Base-by-base conservation (phyloP, 176 grass and related monocot genomes). In the Eleusine coracana region DNA sequence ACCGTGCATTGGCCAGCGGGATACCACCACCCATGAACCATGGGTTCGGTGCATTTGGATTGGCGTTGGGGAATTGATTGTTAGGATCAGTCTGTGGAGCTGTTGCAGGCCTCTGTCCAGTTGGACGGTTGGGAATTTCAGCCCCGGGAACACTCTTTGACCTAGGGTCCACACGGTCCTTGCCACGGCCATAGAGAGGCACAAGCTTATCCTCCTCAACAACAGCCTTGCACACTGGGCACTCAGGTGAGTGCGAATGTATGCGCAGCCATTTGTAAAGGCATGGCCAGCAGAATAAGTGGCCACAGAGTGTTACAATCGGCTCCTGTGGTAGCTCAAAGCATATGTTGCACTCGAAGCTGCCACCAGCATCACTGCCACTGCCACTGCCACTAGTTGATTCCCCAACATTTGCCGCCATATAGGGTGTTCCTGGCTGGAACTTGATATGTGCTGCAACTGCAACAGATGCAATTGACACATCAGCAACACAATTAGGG, bases 271-370 rank as follows among this genome's bases (percentile, higher is more conserved):
- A 97, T 52, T 97, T 94, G 88, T 92, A 92, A 15, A 97, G 90
- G 81, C 95, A 97, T 0, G 95, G 95, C 92, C 92, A 91, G 77
- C 95, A 94, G 77, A 92, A 97, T 41, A 97, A 86, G 77, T 97
- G 95, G 6, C 95, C 90, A 2, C 95, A 97, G 20, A 97, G 86
- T 7, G 95, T 97, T 2, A 97, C 92, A 0, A 97, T 84, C 0
- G 95, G 95, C 49, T 97, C 94, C 77, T 92, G 94, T 2, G 94
- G 89, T 37, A 92, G 80, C 88, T 97, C 94, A 20, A 97, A 97
- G 83, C 92, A 97, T 79, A 97, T 97, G 87, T 97, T 97, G 85
- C 94, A 94, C 84, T 93, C 87, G 0, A 97, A 97, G 66, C 89
- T 91, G 5, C 85, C 91, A 0, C 82, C 66, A 5, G 84, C 78